Percentiles rank a stretch among this genome's conserved stretches.
Conservation (phyloP, 768 basidiomycete genomes). For the Nidularia pulvinata region DNA sequence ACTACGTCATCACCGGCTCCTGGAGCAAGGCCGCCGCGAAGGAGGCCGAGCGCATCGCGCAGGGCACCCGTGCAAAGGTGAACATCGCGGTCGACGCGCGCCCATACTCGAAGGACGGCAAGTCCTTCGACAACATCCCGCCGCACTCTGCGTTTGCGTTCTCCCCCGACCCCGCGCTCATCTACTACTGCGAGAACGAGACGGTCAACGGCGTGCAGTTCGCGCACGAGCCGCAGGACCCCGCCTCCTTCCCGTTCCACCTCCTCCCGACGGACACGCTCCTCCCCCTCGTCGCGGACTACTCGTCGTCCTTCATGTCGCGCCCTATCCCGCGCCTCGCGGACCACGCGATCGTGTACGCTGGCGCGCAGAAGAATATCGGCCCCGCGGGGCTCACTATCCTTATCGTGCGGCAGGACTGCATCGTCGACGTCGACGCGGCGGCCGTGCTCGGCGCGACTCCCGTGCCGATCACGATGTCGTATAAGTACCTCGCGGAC, state of each 20-base stretch:
- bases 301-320: slow-evolving; percentile 97
- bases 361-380: slow-evolving; percentile 98
- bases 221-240: slow-evolving; percentile 47
- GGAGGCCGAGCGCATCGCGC: slow-evolving; percentile 77
- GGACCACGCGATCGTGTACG: slow-evolving; percentile 93
- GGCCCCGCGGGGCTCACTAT: slow-evolving; percentile 94
- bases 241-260: slow-evolving; percentile 83
- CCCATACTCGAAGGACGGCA: slow-evolving; percentile 57
- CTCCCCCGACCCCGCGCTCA: slow-evolving; percentile 79
- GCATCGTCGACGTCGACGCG: slow-evolving; percentile 87
- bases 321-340: slow-evolving; percentile 86
- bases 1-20: slow-evolving; percentile 92
- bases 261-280: slow-evolving; percentile 55
- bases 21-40: slow-evolving; percentile 89
- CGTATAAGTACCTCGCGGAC: slow-evolving; percentile 84
- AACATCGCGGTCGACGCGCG: slow-evolving; percentile 77
- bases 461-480: slow-evolving; percentile 75
- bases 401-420: slow-evolving; percentile 93
- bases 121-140: slow-evolving; percentile 82
- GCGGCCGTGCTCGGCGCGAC: slow-evolving; percentile 71
- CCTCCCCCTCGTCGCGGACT: slow-evolving; percentile 89
- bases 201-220: slow-evolving; percentile 97
- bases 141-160: slow-evolving; percentile 72
- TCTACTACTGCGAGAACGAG: slow-evolving; percentile 99
- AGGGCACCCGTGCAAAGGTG: slow-evolving; percentile 30